Evolutionary conservation across 225 moss, liverwort and hornwort genomes (phyloP), one percentile per base, ranked within the genome.

Genomic region (Marchantia paleacea): DNA sequence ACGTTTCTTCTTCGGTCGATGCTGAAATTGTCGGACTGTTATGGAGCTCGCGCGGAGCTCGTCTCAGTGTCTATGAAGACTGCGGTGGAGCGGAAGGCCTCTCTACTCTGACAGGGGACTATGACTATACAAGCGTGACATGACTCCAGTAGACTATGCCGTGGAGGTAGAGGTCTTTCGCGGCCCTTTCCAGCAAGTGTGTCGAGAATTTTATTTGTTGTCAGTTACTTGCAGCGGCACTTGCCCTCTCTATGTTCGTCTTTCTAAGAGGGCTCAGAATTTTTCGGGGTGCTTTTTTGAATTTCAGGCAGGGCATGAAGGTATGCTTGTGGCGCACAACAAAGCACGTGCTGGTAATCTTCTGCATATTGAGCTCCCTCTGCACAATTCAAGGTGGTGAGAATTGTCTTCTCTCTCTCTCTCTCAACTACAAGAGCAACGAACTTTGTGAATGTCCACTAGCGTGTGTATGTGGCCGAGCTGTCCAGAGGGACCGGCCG

Each of bases 221-320:
- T 67, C 73, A 19, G 8, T 73, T 7, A 1, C 7, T 70, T 55
- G 4, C 70, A 61, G 54, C 55, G 2, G 53, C 31, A 12, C 76
- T 26, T 66, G 0, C 25, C 26, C 2, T 12, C 66, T 3, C 66
- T 2, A 10, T 2, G 24, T 26, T n/a, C 66, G 29, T 28, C 25
- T 64, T 8, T 64, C 64, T 64, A 64, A 8, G 13, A 58, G 58
- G 18, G 28, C 29, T 66, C 25, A 29, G 12, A 12, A 29, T 29
- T 66, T 66, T 29, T 10, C 39, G 3, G 26, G 66, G 25, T 66
- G 25, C 0, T 29, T 30, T 69, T 73, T 39, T 51, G 52, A 73
- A 73, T 73, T 73, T 80, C 89, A 96, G 96, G 94, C 94, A 94
- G 96, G 96, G 96, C 94, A 96, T 94, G 96, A 96, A 90, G 92